phyloP scores from a whole-genome alignment of 2,329 filamentous ascomycete genomes.

The Hymenoscyphus infarciens region DNA sequence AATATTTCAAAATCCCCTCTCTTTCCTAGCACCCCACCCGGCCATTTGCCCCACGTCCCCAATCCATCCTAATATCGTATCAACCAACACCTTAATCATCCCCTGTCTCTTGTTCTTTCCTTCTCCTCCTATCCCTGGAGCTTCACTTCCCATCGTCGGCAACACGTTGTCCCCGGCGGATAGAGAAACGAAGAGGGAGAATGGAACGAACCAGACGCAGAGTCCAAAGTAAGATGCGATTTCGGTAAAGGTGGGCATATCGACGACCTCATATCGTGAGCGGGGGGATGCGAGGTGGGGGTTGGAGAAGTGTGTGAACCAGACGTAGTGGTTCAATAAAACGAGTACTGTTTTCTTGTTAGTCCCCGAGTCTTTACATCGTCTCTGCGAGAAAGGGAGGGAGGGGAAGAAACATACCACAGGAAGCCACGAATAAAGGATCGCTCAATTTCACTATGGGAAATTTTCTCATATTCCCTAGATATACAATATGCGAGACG shows the following conservation, averaged over 20 bases:
- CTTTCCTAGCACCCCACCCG: conserved; percentile 30
- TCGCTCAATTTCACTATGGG: conserved; percentile 81
- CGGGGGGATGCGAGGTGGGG: conserved; percentile 56
- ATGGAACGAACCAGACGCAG: conserved; percentile 95
- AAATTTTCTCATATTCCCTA: conserved; percentile 75
- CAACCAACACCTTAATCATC: conserved; percentile 63
- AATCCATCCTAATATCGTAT: conserved; percentile 52
- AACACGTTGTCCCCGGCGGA: conserved; percentile 94
- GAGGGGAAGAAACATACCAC: conserved; percentile 50
- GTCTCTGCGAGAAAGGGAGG: neutral
- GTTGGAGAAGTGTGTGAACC: conserved; percentile 88
- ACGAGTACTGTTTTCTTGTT: conserved; percentile 60
- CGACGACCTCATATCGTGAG: conserved; percentile 59
- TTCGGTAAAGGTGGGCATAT: conserved; percentile 82
- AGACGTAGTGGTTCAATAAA: conserved; percentile 85
- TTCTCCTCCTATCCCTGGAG: conserved; percentile 39
- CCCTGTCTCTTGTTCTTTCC: conserved; percentile 54
- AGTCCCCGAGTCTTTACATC: conserved; percentile 16
- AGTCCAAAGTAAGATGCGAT: conserved; percentile 95
- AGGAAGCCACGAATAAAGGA: conserved; percentile 80
- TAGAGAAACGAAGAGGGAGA: conserved; percentile 89
- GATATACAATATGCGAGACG: conserved; percentile 77
- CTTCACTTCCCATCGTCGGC: conserved; percentile 82
- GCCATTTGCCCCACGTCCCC: conserved; percentile 34
- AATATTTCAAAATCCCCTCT: conserved; percentile 27